Evolutionary conservation across 2,329 filamentous ascomycete genomes (phyloP).

Genomic region (Clarireedia homoeocarpa): DNA sequence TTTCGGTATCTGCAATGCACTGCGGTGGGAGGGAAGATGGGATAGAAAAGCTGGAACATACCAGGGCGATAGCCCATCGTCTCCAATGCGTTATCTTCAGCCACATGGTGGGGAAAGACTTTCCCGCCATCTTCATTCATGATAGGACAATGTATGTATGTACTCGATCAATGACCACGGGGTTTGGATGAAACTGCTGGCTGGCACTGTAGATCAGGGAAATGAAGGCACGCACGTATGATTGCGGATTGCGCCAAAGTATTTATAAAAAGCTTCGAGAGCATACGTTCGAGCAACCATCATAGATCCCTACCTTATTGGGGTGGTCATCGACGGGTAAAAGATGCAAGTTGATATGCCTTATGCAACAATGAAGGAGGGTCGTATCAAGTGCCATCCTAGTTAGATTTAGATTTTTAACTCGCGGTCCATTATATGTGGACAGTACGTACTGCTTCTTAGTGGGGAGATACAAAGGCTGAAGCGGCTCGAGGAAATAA

Average conservation of each 20-base stretch:
- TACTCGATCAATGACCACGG: background rate
- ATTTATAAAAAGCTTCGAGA: constrained; percentile 5
- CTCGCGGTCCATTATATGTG: background rate
- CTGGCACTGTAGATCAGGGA: background rate
- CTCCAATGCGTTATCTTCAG: constrained; percentile 18
- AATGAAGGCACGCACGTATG: constrained; percentile 1
- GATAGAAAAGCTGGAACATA: constrained; percentile 7
- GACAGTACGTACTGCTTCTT: background rate
- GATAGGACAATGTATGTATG: background rate
- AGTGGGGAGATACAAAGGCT: no score
- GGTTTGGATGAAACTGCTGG: background rate
- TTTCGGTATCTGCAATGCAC: background rate
- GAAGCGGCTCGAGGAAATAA: background rate
- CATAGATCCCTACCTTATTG: constrained; percentile 5
- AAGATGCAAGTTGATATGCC: constrained; percentile 1
- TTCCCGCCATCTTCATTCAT: constrained; percentile 10
- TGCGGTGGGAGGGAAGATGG: background rate
- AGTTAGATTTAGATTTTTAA: background rate
- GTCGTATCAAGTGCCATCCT: background rate
- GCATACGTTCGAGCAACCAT: background rate
- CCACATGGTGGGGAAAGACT: constrained; percentile 10
- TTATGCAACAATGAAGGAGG: constrained; percentile 1
- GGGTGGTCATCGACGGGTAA: constrained; percentile 6
- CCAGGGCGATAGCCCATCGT: constrained; percentile 22
- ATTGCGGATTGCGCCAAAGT: constrained; percentile 3